These are phyloP conservation scores for Citrus glauca DNA, from an alignment of 345 rosid species.

Conservation along the genomic window DNA sequence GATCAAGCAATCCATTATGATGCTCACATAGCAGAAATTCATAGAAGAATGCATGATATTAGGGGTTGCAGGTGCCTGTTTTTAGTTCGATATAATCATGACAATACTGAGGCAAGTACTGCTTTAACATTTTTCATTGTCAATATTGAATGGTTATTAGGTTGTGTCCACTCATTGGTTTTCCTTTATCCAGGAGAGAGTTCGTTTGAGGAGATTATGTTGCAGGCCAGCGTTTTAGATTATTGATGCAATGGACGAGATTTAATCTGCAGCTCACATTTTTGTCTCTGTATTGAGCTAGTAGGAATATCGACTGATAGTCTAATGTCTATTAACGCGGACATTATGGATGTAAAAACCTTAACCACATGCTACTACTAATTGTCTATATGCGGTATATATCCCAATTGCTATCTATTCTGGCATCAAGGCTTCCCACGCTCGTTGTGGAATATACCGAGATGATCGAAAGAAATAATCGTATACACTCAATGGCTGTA, in stretches of 20 bases:
- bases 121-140: not conserved
- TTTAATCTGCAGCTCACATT: not conserved
- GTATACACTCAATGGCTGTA: too few relatives aligned
- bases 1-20: conserved; percentile 63
- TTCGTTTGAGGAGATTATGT: conserved; percentile 59
- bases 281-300: not conserved
- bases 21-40: conserved; percentile 47
- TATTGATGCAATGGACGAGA: not conserved
- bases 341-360: not conserved
- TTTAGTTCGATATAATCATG: conserved; percentile 48
- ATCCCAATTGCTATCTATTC: too few relatives aligned
- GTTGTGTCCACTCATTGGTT: not conserved
- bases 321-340: not conserved
- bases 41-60: conserved; percentile 57
- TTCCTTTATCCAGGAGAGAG: conserved; percentile 40
- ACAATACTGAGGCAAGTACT: conserved; percentile 42
- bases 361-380: not conserved
- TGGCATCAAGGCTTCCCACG: too few relatives aligned
- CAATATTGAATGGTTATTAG: not conserved
- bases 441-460: too few relatives aligned
- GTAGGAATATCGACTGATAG: not conserved
- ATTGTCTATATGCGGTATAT: not conserved
- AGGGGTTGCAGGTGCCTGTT: conserved; percentile 76
- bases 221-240: conserved; percentile 26
- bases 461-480: too few relatives aligned